phyloP scores from a whole-genome alignment of 1,139 yeast genomes.

The Suhomyces atakaporum region DNA sequence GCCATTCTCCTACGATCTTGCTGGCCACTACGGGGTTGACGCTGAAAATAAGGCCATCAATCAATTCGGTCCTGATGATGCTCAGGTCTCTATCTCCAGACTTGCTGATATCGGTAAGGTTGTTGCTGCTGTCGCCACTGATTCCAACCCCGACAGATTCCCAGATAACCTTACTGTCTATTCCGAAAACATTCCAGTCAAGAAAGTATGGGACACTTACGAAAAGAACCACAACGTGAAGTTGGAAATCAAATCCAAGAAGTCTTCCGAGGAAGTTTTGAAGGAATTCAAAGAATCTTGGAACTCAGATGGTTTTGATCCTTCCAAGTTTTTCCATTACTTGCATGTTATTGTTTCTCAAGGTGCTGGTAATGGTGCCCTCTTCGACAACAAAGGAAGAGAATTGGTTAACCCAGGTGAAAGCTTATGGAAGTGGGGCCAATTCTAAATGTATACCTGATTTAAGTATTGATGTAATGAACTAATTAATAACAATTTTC shows the following conservation, averaged over 20 bases:
- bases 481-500: too few relatives aligned
- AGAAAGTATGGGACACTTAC: slow-evolving; percentile 41
- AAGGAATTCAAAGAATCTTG: slow-evolving; percentile 31
- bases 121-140: slow-evolving; percentile 36
- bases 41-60: slow-evolving; percentile 35
- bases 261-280: slow-evolving; percentile 33
- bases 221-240: slow-evolving; percentile 42
- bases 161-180: slow-evolving; percentile 50
- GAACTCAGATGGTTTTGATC: slow-evolving; percentile 30
- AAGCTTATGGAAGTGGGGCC: slow-evolving; percentile 54
- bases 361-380: slow-evolving; percentile 43
- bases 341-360: slow-evolving; percentile 33
- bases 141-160: slow-evolving; percentile 32
- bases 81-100: slow-evolving; percentile 35
- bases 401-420: slow-evolving; percentile 59
- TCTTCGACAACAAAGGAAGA: slow-evolving; percentile 35
- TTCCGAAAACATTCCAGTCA: slow-evolving; percentile 42
- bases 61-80: slow-evolving; percentile 45
- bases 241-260: slow-evolving; percentile 28
- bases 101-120: slow-evolving; percentile 50
- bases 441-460: slow-evolving; percentile 16
- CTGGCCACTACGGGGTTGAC: slow-evolving; percentile 43
- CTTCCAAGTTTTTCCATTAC: slow-evolving; percentile 28
- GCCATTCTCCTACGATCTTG: slow-evolving; percentile 36
- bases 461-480: neutral